Evolutionary conservation across 805 yeast genomes (phyloP).

Genomic region (Metschnikowia peoriensis): DNA sequence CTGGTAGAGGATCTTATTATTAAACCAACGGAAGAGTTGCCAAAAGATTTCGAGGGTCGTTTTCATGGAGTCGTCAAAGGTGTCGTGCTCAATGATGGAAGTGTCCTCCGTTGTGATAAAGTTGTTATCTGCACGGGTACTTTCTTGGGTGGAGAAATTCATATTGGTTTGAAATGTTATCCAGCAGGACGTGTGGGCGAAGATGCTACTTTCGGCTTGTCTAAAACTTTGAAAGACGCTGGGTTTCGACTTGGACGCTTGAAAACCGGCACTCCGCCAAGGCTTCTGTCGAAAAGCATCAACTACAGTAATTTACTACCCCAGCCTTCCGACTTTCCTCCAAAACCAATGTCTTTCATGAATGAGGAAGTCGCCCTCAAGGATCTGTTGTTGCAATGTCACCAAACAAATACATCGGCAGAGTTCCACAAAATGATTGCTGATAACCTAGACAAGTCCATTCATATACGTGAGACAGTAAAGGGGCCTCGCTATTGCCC

Average conservation of each 20-base stretch:
- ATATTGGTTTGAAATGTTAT: constrained; percentile 72
- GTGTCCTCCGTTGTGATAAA: constrained; percentile 53
- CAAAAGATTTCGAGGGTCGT: constrained; percentile 37
- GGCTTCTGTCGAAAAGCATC: constrained; percentile 71
- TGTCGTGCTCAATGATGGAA: constrained; percentile 68
- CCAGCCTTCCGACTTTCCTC: constrained; percentile 81
- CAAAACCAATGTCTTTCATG: constrained; percentile 86
- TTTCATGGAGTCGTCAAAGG: constrained; percentile 57
- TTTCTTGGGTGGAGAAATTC: constrained; percentile 90
- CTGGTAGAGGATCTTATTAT: constrained; percentile 84
- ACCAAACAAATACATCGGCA: constrained; percentile 75
- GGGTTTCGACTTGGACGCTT: constrained; percentile 86
- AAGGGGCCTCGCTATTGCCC: constrained; percentile 98
- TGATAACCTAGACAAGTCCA: constrained; percentile 71
- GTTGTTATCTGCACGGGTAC: constrained; percentile 96
- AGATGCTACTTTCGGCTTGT: constrained; percentile 83
- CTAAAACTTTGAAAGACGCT: constrained; percentile 68
- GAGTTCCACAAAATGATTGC: constrained; percentile 68
- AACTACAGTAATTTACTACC: constrained; percentile 59
- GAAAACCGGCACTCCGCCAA: constrained; percentile 97
- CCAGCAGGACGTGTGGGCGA: constrained; percentile 97
- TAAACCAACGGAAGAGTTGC: constrained; percentile 30
- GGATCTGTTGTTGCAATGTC: constrained; percentile 63
- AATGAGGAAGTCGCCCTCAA: constrained; percentile 63
- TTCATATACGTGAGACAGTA: constrained; percentile 90